Base-by-base conservation (phyloP, 148 eudicot genomes). In the Limonium bicolor region DNA sequence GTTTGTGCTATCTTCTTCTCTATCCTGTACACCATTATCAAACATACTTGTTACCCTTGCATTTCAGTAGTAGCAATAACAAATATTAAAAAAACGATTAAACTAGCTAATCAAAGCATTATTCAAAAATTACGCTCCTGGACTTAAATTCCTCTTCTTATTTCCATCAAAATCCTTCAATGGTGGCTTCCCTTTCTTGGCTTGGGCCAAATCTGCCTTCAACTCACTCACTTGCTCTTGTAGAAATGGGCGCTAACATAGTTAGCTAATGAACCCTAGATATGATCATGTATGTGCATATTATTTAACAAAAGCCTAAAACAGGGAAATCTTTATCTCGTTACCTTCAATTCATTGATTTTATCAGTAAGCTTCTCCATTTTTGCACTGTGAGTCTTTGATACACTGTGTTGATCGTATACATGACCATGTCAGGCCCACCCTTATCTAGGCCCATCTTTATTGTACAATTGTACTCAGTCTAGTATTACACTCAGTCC, bases 391-490 rank as follows among this genome's bases (percentile, higher is more conserved):
- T 90, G 99, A 39, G 82, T 29, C 72, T 90, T 90, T 3, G 99
- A 85, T 36, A 85, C 95, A 32, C 72, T 63, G 60, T 95, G 99
- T 65, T 90, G 99, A 81, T 90, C 95, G 61, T 90, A n/a, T n/a
- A n/a, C n/a, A n/a, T n/a, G n/a, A n/a, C n/a, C n/a, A n/a, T n/a
- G n/a, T n/a, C n/a, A n/a, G n/a, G n/a, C n/a, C n/a, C n/a, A n/a
- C n/a, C n/a, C n/a, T n/a, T n/a, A n/a, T n/a, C n/a, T n/a, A n/a
- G n/a, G n/a, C n/a, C n/a, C n/a, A n/a, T n/a, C n/a, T n/a, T n/a
- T n/a, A n/a, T n/a, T n/a, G n/a, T n/a, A n/a, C n/a, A n/a, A n/a
- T n/a, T n/a, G n/a, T n/a, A n/a, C n/a, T n/a, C n/a, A n/a, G n/a
- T n/a, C n/a, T n/a, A n/a, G n/a, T n/a, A n/a, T n/a, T n/a, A n/a